phyloP scores from a whole-genome alignment of 2,329 filamentous ascomycete species.

The Epichloe sibirici region DNA sequence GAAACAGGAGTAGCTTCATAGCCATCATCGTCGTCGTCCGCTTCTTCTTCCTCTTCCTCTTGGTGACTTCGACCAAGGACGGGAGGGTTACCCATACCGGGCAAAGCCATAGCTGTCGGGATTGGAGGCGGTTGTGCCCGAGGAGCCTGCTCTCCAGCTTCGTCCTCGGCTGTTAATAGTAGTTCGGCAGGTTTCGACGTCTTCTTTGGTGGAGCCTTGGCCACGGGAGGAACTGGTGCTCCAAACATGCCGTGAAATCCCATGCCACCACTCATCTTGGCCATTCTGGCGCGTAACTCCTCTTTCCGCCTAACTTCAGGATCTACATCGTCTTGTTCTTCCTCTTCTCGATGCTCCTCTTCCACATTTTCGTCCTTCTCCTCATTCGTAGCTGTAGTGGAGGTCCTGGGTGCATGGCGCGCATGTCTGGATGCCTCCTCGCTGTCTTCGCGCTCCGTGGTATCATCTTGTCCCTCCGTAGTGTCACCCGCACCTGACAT shows the following conservation, averaged over 20 bases:
- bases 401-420: slow-evolving; percentile 26
- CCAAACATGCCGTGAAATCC: slow-evolving; percentile 93
- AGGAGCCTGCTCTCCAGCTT: slow-evolving; percentile 29
- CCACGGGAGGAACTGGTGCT: slow-evolving; percentile 52
- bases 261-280: slow-evolving; percentile 97
- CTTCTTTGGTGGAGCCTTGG: slow-evolving; percentile 33
- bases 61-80: slow-evolving; percentile 28
- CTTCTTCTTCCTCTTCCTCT: slow-evolving; percentile 19
- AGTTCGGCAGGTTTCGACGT: slow-evolving; percentile 25
- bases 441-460: slow-evolving; percentile 62
- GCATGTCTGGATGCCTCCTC: slow-evolving; percentile 41
- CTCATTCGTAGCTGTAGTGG: slow-evolving; percentile 33
- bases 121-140: slow-evolving; percentile 38
- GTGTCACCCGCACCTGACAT: slow-evolving; percentile 53
- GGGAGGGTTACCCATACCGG: slow-evolving; percentile 54
- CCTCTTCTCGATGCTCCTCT: slow-evolving; percentile 52
- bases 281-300: slow-evolving; percentile 89
- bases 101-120: slow-evolving; percentile 52
- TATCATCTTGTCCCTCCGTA: slow-evolving; percentile 47
- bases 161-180: slow-evolving; percentile 24
- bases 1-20: slow-evolving; percentile 6
- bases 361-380: slow-evolving; percentile 43
- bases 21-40: not conserved
- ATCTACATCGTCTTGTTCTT: slow-evolving; percentile 75
- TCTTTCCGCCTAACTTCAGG: slow-evolving; percentile 76